Percentiles rank a stretch among this genome's conserved stretches.
phyloP scores from a whole-genome alignment of 1,284 basidiomycete genomes.

The Ganoderma lingzhi region DNA sequence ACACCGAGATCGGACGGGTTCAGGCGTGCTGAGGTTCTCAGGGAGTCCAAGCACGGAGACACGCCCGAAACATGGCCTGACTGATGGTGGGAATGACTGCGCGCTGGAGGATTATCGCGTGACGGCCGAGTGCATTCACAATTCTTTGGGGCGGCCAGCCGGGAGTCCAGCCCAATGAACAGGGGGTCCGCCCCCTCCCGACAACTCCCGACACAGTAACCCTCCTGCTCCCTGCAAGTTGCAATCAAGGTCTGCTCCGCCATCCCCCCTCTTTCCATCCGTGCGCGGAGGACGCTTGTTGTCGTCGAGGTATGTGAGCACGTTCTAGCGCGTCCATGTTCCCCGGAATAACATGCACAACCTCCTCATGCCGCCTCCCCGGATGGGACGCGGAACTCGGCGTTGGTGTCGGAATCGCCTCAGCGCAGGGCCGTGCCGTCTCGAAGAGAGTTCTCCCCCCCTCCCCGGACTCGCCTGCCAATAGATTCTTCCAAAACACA shows the following conservation, averaged over 20 bases:
- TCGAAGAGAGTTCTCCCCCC: constrained; percentile 4
- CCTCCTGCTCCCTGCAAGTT: background rate
- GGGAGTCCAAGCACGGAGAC: constrained; percentile 5
- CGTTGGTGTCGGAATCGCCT: background rate
- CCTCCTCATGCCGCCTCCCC: background rate
- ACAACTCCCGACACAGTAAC: constrained; percentile 2
- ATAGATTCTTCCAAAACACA: constrained; percentile 20
- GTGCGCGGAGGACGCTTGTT: background rate
- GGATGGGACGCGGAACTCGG: constrained; percentile 1
- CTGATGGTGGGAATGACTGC: constrained; percentile 24
- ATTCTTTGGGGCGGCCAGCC: constrained; percentile 1
- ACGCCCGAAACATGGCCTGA: constrained; percentile 23
- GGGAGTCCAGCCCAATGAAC: constrained; percentile 1
- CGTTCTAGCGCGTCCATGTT: background rate
- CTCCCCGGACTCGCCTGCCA: constrained; percentile 12
- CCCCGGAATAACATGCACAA: background rate
- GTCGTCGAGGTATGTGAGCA: background rate
- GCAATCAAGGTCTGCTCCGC: background rate
- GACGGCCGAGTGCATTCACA: constrained; percentile 9
- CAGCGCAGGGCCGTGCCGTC: background rate
- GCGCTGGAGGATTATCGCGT: constrained; percentile 25
- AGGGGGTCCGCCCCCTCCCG: constrained; percentile 14
- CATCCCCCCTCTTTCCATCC: background rate
- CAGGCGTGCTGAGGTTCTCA: background rate
- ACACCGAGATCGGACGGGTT: background rate